A percentile compares a stretch with the other conserved stretches of the same genome.
These are phyloP conservation scores for Lunasporangiospora selenospora DNA, from an alignment of 192 early-diverging fungal genomes.

Conservation along the genomic window DNA sequence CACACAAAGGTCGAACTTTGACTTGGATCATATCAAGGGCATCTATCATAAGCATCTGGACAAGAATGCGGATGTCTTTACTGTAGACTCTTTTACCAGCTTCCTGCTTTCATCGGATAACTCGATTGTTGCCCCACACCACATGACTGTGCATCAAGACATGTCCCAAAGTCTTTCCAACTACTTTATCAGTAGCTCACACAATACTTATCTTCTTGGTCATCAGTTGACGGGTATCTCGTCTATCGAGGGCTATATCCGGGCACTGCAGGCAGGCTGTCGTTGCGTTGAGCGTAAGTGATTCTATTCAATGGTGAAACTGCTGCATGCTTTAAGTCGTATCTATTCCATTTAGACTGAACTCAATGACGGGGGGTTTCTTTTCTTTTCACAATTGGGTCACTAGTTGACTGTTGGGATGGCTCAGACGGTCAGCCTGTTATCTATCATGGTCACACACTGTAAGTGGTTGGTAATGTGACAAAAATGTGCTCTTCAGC, in stretches of 20 bases:
- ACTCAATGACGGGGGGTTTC: background rate
- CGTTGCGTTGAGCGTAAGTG: conserved; percentile 83
- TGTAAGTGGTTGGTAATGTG: conserved; percentile 53
- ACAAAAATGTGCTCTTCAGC: conserved; percentile 4
- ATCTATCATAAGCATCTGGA: conserved; percentile 63
- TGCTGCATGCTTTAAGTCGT: background rate
- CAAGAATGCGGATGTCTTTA: conserved; percentile 55
- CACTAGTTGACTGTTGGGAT: conserved; percentile 90
- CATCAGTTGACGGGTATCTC: conserved; percentile 82
- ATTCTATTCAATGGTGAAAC: conserved; percentile 6
- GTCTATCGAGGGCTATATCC: conserved; percentile 88
- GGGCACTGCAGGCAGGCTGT: conserved; percentile 85
- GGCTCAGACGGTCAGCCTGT: conserved; percentile 77
- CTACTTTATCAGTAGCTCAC: conserved; percentile 88
- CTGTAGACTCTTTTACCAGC: conserved; percentile 67
- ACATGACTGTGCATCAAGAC: conserved; percentile 63
- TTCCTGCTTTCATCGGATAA: conserved; percentile 73
- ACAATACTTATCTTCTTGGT: conserved; percentile 91
- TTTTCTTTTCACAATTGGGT: conserved; percentile 10
- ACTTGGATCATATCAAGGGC: conserved; percentile 56
- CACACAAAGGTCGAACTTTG: conserved; percentile 61
- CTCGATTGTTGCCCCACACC: conserved; percentile 56
- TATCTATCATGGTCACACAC: conserved; percentile 84
- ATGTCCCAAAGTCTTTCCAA: conserved; percentile 75
- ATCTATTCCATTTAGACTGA: background rate